Conservation (phyloP, 2,329 filamentous ascomycete species). For the Neurospora crassa region DNA sequence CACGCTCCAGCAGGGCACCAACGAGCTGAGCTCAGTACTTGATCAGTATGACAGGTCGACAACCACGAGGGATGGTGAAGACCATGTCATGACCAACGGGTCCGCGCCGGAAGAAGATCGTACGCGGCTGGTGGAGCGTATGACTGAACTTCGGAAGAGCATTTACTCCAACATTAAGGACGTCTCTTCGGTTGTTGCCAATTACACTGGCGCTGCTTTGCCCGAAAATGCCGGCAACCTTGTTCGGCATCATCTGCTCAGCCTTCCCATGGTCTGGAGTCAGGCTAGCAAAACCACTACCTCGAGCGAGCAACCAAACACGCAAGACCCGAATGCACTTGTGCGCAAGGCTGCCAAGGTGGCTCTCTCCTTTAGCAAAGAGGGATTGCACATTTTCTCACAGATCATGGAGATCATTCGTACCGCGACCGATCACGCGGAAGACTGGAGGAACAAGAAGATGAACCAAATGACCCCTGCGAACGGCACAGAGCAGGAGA, state of each 20-base stretch:
- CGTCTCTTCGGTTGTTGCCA: constrained; percentile 76
- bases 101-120: constrained; percentile 23
- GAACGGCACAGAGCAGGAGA: not conserved
- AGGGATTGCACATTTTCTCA: constrained; percentile 88
- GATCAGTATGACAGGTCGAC: constrained; percentile 61
- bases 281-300: constrained; percentile 40
- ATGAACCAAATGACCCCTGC: constrained; percentile 11
- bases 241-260: constrained; percentile 75
- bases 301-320: constrained; percentile 20
- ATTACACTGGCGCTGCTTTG: constrained; percentile 82
- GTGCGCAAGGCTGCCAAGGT: constrained; percentile 56
- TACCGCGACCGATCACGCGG: constrained; percentile 80
- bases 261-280: constrained; percentile 68
- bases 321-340: constrained; percentile 32
- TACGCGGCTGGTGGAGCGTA: constrained; percentile 46
- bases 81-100: constrained; percentile 17
- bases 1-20: not conserved
- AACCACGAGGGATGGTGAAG: constrained; percentile 8
- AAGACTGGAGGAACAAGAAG: constrained; percentile 71
- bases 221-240: constrained; percentile 80
- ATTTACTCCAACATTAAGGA: constrained; percentile 71
- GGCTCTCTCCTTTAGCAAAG: constrained; percentile 76
- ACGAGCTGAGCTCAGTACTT: constrained; percentile 28
- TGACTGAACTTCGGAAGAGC: constrained; percentile 59
- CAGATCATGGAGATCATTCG: constrained; percentile 84